Base-by-base conservation (phyloP, 306 rosid genomes). In the Vigna radiata region DNA sequence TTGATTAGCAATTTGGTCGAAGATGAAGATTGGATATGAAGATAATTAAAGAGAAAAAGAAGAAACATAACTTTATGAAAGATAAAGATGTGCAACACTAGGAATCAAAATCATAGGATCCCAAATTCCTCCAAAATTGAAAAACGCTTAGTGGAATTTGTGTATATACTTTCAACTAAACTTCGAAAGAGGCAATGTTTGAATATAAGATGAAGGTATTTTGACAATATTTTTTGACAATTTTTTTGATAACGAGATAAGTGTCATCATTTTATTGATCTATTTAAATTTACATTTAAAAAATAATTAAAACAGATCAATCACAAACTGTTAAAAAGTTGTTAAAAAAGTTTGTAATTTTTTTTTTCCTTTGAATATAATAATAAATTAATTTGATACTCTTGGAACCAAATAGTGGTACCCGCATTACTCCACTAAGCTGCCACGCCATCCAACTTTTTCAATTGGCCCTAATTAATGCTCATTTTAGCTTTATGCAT, bases 141-240 rank as follows among this genome's bases (percentile, higher is more conserved):
- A 54, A 41, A 60, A 46, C 15, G 5, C 52, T 36, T 49, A 44
- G 84, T 80, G 87, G 85, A 77, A 36, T 78, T 71, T 46, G 59
- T 54, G 85, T 68, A 47, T 73, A 47, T 68, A 72, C 78, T 59
- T 81, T 72, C 73, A 77, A 72, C 64, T 41, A 80, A 77, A 59
- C 52, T 23, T 53, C 2, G 0, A 77, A 72, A 72, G 76, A 62
- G 39, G 27, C 68, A 69, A 69, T 18, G 46, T 18, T 19, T 60
- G 17, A 18, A 36, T 55, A 63, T 17, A 59, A 12, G n/a, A n/a
- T n/a, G n/a, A n/a, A n/a, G n/a, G n/a, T n/a, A n/a, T n/a, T n/a
- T n/a, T n/a, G n/a, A n/a, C n/a, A n/a, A n/a, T n/a, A n/a, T n/a
- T n/a, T n/a, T n/a, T n/a, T n/a, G n/a, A n/a, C n/a, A n/a, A n/a